Base-by-base conservation (phyloP, 2,329 filamentous ascomycete genomes). In the Penicillium sp. region DNA sequence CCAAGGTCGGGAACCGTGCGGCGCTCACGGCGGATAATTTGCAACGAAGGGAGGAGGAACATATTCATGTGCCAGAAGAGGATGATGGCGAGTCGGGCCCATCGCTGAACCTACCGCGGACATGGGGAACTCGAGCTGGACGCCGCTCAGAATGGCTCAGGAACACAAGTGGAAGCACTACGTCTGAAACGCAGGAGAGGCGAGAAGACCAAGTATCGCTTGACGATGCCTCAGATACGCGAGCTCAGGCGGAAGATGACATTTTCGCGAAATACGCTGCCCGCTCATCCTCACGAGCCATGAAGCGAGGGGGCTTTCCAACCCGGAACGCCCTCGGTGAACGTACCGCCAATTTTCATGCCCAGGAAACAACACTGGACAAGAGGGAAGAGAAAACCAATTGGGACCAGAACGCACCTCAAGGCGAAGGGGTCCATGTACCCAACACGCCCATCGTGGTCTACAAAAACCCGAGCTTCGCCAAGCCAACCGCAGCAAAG, bases 381-480 rank as follows among this genome's bases (percentile, higher is more conserved):
- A 58, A 19, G 16, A 53, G 54, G 11, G 42, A 59, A 30, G 61
- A 63, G 19, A 64, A 58, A 11, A 57, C 60, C 14, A 61, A 45
- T 3, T 45, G 68, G 11, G 61, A 68, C 26, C 62, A 58, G 5
- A 62, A 63, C 13, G 53, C 69, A 2, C 62, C 65, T 6, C 38
- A 60, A 26, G 55, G 59, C 3, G 67, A 66, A 8, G 74, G 72
- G 10, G 68, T 73, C n/a, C 63, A 60, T 7, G 75, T 78, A 25
- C 73, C 73, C 0, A 74, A 80, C 58, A 78, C 77, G 0, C 76
- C 78, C 5, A 69, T 78, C 28, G 67, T 73, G 19, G 67, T 79
- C 11, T 78, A 73, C 59, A 75, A 76, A 54, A 73, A 68, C 40
- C 70, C 72, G 8, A 66, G 62, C 7, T 71, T 72, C 37, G 71